Conservation (phyloP, 768 basidiomycete species). For the Mycena rosella region DNA sequence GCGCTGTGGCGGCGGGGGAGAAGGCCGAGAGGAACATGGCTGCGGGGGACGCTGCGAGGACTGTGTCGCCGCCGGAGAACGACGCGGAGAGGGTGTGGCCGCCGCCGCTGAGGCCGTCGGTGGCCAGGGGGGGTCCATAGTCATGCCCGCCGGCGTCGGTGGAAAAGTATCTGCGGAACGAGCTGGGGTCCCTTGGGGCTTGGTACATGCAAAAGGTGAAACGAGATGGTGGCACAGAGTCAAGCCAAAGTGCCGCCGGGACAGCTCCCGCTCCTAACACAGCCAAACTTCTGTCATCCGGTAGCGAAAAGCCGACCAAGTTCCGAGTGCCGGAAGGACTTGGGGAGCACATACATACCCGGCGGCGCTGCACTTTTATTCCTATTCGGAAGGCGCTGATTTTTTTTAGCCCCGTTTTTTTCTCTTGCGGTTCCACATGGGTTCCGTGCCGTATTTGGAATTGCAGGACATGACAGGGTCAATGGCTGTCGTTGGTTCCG, state of each 20-base stretch:
- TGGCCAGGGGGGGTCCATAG: slow-evolving; percentile 6
- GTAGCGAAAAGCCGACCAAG: too few relatives aligned
- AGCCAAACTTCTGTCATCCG: background rate
- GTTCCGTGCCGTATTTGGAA: too few relatives aligned
- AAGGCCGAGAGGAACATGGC: slow-evolving; percentile 81
- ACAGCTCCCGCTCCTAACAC: background rate
- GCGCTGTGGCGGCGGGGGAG: slow-evolving; percentile 52
- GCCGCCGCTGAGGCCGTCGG: background rate
- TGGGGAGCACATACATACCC: too few relatives aligned
- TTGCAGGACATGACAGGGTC: too few relatives aligned
- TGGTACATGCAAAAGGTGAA: slow-evolving; percentile 32
- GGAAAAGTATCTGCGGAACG: slow-evolving; percentile 31
- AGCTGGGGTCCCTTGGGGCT: slow-evolving; percentile 10
- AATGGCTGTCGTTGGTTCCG: too few relatives aligned
- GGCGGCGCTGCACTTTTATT: too few relatives aligned
- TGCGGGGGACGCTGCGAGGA: slow-evolving; percentile 68
- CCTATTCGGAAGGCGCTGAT: too few relatives aligned
- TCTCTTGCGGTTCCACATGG: too few relatives aligned
- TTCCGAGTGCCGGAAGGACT: too few relatives aligned
- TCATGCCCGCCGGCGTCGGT: slow-evolving; percentile 16
- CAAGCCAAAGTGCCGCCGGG: slow-evolving; percentile 17
- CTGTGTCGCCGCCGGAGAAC: background rate
- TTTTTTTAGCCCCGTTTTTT: too few relatives aligned
- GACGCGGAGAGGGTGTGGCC: slow-evolving; percentile 11
- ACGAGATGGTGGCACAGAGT: slow-evolving; percentile 26